A percentile compares a stretch with the other conserved stretches of the same genome.
Evolutionary conservation across 2,329 filamentous ascomycete species (phyloP).

Genomic region (Boeremia exigua): DNA sequence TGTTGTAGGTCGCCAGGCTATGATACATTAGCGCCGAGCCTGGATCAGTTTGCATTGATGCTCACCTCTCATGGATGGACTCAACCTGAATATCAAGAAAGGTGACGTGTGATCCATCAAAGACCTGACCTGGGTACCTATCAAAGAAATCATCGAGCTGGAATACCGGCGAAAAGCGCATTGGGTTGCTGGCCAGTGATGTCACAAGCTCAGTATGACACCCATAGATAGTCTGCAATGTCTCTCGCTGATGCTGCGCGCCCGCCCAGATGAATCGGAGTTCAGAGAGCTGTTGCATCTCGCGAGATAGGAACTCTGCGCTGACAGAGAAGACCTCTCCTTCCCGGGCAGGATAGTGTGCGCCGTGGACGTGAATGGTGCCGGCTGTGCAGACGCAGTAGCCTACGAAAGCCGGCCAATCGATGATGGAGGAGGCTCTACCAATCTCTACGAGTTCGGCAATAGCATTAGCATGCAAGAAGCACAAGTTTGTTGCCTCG

Average conservation of each 20-base stretch:
- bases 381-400: constrained; percentile 88
- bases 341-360: constrained; percentile 73
- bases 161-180: constrained; percentile 79
- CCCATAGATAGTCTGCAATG: constrained; percentile 76
- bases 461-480: constrained; percentile 85
- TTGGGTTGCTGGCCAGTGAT: constrained; percentile 69
- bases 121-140: constrained; percentile 73
- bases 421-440: constrained; percentile 73
- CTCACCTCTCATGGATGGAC: constrained; percentile 63
- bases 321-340: constrained; percentile 68
- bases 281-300: constrained; percentile 81
- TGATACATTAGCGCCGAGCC: constrained; percentile 17
- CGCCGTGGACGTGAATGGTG: constrained; percentile 86
- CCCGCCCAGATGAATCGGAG: constrained; percentile 77
- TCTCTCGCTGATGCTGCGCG: constrained; percentile 80
- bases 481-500: constrained; percentile 86
- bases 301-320: constrained; percentile 74
- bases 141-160: constrained; percentile 90
- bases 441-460: constrained; percentile 82
- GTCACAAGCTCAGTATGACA: constrained; percentile 84
- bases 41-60: not conserved
- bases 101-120: constrained; percentile 77
- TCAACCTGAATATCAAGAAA: constrained; percentile 72
- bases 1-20: constrained; percentile 44
- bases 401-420: constrained; percentile 86